These are phyloP conservation scores for Colletotrichum siamense DNA, from an alignment of 2,329 filamentous ascomycete genomes.

Conservation along the genomic window DNA sequence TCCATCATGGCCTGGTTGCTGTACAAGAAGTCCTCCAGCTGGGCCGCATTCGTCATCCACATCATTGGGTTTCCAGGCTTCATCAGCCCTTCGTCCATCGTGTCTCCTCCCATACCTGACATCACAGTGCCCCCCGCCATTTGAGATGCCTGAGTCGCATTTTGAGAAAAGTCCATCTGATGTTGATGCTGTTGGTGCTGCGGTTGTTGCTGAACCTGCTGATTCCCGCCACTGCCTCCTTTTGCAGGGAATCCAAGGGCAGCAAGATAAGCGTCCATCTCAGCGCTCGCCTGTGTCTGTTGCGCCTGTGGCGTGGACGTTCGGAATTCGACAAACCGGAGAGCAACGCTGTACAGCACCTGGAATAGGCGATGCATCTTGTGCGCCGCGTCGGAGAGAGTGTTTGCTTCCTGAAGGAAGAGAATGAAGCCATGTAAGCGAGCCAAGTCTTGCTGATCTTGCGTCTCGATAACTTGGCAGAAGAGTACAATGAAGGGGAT, in stretches of 20 bases:
- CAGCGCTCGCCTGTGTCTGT: constrained; percentile 37
- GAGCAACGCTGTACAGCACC: constrained; percentile 62
- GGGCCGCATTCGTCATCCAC: constrained; percentile 42
- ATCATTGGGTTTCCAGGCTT: constrained; percentile 28
- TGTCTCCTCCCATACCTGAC: neutral
- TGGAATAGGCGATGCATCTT: constrained; percentile 64
- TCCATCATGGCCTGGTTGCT: constrained; percentile 43
- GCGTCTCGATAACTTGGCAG: constrained; percentile 55
- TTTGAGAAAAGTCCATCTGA: constrained; percentile 13
- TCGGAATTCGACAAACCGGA: constrained; percentile 64
- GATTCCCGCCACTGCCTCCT: neutral
- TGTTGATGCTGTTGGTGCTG: neutral
- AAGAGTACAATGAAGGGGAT: constrained; percentile 62
- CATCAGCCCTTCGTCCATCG: neutral
- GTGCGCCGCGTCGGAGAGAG: constrained; percentile 51
- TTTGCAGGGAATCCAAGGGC: constrained; percentile 50
- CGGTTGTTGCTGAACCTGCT: neutral
- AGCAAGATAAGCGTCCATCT: constrained; percentile 57
- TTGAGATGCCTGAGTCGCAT: neutral
- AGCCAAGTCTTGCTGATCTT: constrained; percentile 42
- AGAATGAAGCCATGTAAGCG: constrained; percentile 55
- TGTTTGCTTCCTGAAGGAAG: constrained; percentile 56
- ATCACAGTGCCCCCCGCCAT: neutral
- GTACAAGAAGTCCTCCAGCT: constrained; percentile 44
- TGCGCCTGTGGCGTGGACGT: constrained; percentile 29